Evolutionary conservation across 192 early-diverging fungal species (phyloP), one percentile per base, ranked within the genome.

Genomic region (Backusella liffmaniae): DNA sequence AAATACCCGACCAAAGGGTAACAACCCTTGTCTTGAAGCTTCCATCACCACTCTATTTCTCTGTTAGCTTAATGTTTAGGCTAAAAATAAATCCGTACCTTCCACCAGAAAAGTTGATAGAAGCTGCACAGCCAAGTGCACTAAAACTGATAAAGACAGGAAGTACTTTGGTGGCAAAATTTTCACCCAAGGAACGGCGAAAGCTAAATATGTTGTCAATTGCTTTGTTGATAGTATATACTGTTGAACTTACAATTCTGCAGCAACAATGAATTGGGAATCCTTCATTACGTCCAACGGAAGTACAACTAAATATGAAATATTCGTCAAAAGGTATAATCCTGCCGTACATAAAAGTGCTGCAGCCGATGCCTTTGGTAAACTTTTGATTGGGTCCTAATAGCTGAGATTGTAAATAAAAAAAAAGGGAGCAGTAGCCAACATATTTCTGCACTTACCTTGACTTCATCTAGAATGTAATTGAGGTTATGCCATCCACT

Each of bases 391-490:
- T 15, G 79, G 79, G 29, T 71, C 62, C 66, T 74, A 32, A 66
- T 4, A 10, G 7, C 26, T 42, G 18, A 66, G 5, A 44, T 23
- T 66, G n/a, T 72, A 13, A 21, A 13, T 34, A 65, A 36, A 49
- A 16, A 1, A 67, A 26, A 29, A 2, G 26, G 13, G 26, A 32
- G 16, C 4, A 36, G 2, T 67, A 34, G 15, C n/a, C 26, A 29
- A 23, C 23, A 13, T 62, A 62, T 6, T 3, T 32, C 0, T 26
- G 9, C 23, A 44, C 35, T 39, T 68, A 74, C 77, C 56, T 77
- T 80, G 6, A 80, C 51, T 73, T 80, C 79, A 66, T 80, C 79
- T 35, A 74, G 44, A n/a, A 76, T 66, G n/a, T 67, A 74, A 39
- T 80, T 70, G 16, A 80, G 62, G 36, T 76, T 76, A 46, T 80